Base-by-base conservation (phyloP, 2,329 filamentous ascomycete species). In the Claviceps maximensis region DNA sequence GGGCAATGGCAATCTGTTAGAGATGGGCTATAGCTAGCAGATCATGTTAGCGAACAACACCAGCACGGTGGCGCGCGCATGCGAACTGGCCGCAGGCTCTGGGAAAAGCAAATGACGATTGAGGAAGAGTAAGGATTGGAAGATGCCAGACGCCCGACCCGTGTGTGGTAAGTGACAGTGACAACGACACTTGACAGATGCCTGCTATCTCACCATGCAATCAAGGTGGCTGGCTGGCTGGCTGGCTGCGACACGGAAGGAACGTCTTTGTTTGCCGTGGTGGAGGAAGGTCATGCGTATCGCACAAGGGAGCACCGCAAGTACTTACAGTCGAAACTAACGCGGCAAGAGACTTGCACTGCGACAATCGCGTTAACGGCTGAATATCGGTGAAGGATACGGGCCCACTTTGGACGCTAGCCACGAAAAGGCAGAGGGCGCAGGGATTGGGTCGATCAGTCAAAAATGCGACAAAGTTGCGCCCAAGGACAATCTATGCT, bases 1-100 rank as follows among this genome's bases (percentile, higher is more conserved):
- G 54, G 31, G 55, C 40, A 36, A 53, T 27, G 41, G n/a, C 52
- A 53, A 31, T 53, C 41, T 36, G 42, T 33, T 40, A 27, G 48
- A 42, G 45, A 49, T 46, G 46, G 56, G 61, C 58, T 63, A 59
- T 59, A 58, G 56, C 65, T 67, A 66, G 57, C 52, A 53, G 54
- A 57, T 55, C 56, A 54, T 60, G 62, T 67, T 57, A 67, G 65
- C 58, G 58, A 65, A 58, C 57, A 60, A 59, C 53, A 54, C 60
- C 52, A 41, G 21, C 47, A 12, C 27, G 36, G 51, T 40, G 47
- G 49, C 53, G 46, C 45, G 29, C 51, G 49, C 54, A 49, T 46
- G 57, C 40, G 49, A 50, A 54, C 55, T 55, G 54, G 50, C 58
- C 53, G 31, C 23, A 51, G 21, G 21, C 10, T 47, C 9, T 13